These are phyloP conservation scores for Metschnikowia hibisci DNA, from an alignment of 805 yeast genomes.

Conservation along the genomic window DNA sequence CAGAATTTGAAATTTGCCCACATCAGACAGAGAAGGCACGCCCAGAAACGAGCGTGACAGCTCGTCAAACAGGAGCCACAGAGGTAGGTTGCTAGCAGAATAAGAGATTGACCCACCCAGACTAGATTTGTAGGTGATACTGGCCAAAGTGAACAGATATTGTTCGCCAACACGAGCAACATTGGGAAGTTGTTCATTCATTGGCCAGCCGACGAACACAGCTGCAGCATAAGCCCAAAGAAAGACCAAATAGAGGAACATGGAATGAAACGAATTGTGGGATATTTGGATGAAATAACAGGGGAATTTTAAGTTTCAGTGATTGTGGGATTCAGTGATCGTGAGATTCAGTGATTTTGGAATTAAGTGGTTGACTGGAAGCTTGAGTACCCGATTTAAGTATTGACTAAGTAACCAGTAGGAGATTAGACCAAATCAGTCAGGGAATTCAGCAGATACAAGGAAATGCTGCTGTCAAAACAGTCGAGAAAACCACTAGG, in stretches of 20 bases:
- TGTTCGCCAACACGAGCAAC: constrained; percentile 68
- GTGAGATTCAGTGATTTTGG: no score
- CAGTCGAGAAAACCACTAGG: neutral
- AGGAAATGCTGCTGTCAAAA: neutral
- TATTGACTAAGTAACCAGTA: neutral
- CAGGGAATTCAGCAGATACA: neutral
- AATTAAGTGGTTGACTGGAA: no score
- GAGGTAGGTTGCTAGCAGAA: constrained; percentile 57
- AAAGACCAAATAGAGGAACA: constrained; percentile 10
- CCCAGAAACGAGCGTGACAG: constrained; percentile 63
- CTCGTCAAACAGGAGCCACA: constrained; percentile 75
- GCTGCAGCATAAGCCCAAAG: constrained; percentile 29
- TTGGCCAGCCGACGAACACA: constrained; percentile 69
- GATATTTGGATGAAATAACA: neutral
- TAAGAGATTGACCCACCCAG: constrained; percentile 47
- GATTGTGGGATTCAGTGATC: no score
- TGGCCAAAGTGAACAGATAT: constrained; percentile 64
- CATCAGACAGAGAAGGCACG: constrained; percentile 49
- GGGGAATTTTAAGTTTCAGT: no score
- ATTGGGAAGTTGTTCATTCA: constrained; percentile 78
- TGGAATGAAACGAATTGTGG: neutral
- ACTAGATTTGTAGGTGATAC: constrained; percentile 56
- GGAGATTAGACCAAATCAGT: neutral
- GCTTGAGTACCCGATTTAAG: no score
- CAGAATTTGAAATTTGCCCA: constrained; percentile 36